phyloP scores from a whole-genome alignment of 495 filamentous ascomycete genomes.

The Chaetomium cochliodes region DNA sequence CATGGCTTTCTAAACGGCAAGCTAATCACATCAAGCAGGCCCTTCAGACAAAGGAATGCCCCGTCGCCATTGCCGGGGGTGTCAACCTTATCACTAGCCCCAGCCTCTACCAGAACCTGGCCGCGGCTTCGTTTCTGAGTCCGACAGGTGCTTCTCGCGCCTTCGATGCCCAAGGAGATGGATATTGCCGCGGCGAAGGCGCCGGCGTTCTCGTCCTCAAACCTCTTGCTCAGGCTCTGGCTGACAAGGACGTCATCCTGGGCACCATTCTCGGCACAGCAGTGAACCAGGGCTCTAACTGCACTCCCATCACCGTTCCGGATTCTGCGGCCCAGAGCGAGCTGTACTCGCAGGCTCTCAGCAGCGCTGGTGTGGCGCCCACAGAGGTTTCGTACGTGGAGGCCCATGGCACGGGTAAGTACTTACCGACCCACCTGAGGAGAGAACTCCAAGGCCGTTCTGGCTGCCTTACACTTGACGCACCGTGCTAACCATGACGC shows the following conservation, averaged over 20 bases:
- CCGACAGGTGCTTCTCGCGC: conserved; percentile 50
- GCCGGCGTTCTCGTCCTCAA: conserved; percentile 56
- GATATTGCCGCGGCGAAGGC: conserved; percentile 64
- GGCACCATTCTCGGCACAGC: conserved; percentile 55
- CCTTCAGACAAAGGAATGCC: conserved; percentile 42
- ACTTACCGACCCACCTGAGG: no score
- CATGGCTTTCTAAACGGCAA: no score
- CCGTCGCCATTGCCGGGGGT: conserved; percentile 24
- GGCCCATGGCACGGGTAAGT: conserved; percentile 33
- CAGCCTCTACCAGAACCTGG: conserved; percentile 50
- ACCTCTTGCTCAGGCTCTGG: conserved; percentile 47
- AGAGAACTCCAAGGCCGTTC: no score
- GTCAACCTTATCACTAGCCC: conserved; percentile 46
- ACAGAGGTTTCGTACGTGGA: conserved; percentile 40
- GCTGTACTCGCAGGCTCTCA: not conserved
- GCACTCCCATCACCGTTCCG: not conserved
- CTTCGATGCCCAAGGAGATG: conserved; percentile 60
- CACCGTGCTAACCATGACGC: no score
- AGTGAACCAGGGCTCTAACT: conserved; percentile 44
- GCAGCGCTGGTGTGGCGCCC: no score
- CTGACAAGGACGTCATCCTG: conserved; percentile 53
- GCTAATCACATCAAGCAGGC: conserved; percentile 10
- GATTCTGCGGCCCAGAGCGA: not conserved
- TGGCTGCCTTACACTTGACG: no score
- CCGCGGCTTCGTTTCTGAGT: conserved; percentile 41